A percentile compares a stretch with the other conserved stretches of the same genome.
Evolutionary conservation across 495 filamentous ascomycete species (phyloP).

Genomic region (Penicillium malachiteum): DNA sequence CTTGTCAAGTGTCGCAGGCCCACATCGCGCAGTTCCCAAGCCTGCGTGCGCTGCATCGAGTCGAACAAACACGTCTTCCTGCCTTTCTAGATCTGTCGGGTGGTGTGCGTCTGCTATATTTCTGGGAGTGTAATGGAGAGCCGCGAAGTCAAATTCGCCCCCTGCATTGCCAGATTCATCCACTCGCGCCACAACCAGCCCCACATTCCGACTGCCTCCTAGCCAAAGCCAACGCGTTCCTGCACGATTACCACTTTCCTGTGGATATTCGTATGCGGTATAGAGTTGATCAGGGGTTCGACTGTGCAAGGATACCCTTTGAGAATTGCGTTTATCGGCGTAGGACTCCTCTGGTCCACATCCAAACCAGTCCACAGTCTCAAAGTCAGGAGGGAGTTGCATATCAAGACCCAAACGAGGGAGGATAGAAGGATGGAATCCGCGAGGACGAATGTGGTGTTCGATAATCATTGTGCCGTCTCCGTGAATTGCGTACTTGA

Average conservation of each 20-base stretch:
- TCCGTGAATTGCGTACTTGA: constrained; percentile 47
- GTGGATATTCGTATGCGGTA: constrained; percentile 60
- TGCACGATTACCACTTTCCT: constrained; percentile 62
- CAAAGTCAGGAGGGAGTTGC: constrained; percentile 35
- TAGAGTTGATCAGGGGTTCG: constrained; percentile 41
- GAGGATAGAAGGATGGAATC: constrained; percentile 45
- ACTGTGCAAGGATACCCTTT: constrained; percentile 50
- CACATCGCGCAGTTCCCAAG: constrained; percentile 60
- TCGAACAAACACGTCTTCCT: constrained; percentile 54
- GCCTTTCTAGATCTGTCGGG: constrained; percentile 58
- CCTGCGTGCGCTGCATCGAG: constrained; percentile 58
- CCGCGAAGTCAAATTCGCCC: constrained; percentile 48
- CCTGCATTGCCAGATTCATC: constrained; percentile 4
- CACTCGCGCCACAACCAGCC: constrained; percentile 31
- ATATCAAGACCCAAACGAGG: constrained; percentile 58
- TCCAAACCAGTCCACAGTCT: constrained; percentile 55
- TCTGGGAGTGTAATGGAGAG: constrained; percentile 47
- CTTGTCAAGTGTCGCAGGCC: constrained; percentile 56
- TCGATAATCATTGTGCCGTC: constrained; percentile 35
- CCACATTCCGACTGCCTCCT: constrained; percentile 29
- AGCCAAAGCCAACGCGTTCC: constrained; percentile 59
- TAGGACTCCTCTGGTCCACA: constrained; percentile 65
- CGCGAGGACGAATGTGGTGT: constrained; percentile 29
- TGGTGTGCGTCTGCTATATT: constrained; percentile 59
- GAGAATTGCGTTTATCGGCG: constrained; percentile 57